Evolutionary conservation across 768 basidiomycete species (phyloP).

Genomic region (Termitomyces sp.): DNA sequence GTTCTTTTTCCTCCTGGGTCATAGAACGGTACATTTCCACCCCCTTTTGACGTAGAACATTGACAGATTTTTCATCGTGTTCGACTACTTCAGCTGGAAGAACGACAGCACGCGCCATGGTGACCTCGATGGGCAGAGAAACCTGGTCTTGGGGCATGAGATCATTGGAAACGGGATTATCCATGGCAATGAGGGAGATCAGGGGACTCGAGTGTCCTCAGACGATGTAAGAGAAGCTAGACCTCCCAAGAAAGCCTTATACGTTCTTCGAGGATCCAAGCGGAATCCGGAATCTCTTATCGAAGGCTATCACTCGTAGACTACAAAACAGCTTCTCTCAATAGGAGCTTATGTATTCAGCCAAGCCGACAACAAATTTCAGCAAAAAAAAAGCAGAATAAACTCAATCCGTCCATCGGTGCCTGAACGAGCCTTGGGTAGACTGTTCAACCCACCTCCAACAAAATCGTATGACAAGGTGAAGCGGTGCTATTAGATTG

Average conservation of each 20-base stretch:
- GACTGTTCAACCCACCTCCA: too few relatives aligned
- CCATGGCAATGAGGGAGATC: constrained; percentile 13
- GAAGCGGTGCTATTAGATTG: neutral
- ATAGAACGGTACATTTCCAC: constrained; percentile 56
- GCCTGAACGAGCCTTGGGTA: neutral
- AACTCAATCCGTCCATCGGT: constrained; percentile 16
- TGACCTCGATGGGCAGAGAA: constrained; percentile 21
- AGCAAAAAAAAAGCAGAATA: constrained; percentile 33
- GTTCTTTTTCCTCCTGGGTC: constrained; percentile 61
- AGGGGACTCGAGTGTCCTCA: neutral
- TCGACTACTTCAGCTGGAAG: constrained; percentile 37
- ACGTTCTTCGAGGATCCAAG: neutral
- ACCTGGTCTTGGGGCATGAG: constrained; percentile 9
- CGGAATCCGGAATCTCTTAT: neutral
- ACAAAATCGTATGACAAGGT: too few relatives aligned
- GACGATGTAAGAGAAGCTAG: neutral
- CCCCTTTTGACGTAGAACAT: constrained; percentile 39
- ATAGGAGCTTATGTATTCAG: constrained; percentile 11
- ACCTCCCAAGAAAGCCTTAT: neutral
- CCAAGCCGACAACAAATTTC: constrained; percentile 24
- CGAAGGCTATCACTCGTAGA: neutral
- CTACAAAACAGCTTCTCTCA: neutral
- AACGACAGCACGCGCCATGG: constrained; percentile 39
- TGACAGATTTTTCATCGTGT: constrained; percentile 32
- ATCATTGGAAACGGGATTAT: constrained; percentile 8